Evolutionary conservation across 345 rosid species (phyloP), one percentile per base, ranked within the genome.

Genomic region (Trapa incisa): DNA sequence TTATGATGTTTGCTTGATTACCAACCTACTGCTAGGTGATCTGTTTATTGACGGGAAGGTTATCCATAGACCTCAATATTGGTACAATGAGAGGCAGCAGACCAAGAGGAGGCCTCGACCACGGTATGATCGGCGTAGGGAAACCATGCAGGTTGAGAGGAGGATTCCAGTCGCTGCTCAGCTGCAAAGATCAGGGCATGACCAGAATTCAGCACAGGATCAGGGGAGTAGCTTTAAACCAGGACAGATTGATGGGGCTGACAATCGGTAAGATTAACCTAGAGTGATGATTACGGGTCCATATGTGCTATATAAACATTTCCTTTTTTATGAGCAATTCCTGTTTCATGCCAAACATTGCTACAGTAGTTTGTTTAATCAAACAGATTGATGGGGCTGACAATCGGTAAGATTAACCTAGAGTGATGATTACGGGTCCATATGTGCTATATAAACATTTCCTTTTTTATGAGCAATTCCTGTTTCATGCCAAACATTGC

Each of bases 1-100:
- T 7, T 69, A 42, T 43, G 38, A 32, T 3, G 4, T 67, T 57
- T 35, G 15, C 35, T 50, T 38, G 29, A 12, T n/a, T 65, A 17
- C 53, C 12, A 37, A 58, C 65, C 71, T 61, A 50, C 69, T 67
- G 66, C 63, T 72, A 94, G 96, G 99, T 61, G 97, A 94, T 77
- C 73, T 91, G 78, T 87, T 77, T 64, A 70, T 85, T 15, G 88
- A 94, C 67, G 99, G 97, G 45, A 91, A 91, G 80, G 97, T 94
- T 53, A 91, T 85, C 66, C 91, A 82, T 22, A 86, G 97, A 79
- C 97, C 95, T 47, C 91, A 87, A 48, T 91, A 88, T 69, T 77
- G 85, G 75, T 84, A 70, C 68, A 75, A 77, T 15, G 84, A 84
- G 67, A 81, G 87, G 68, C 89, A 84, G 68, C 87, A 22, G 29